Percentiles rank a stretch among this genome's conserved stretches.
phyloP scores from a whole-genome alignment of 106 monocot genomes.

The Dioscorea zingiberensis region DNA sequence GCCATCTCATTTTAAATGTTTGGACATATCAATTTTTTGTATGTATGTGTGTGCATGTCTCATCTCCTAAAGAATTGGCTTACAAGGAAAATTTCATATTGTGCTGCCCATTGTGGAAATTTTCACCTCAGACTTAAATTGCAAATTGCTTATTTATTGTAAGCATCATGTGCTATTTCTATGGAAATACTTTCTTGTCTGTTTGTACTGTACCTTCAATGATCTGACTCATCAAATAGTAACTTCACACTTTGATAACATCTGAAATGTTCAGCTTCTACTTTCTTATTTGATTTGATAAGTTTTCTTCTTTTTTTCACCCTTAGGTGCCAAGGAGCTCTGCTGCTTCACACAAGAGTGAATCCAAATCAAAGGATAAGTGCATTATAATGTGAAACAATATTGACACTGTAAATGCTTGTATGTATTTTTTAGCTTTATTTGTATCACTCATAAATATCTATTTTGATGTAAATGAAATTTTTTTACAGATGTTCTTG shows the following conservation, averaged over 20 bases:
- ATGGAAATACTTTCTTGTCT: background rate
- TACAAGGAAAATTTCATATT: too few species aligned
- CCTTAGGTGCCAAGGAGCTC: slow-evolving; percentile 15
- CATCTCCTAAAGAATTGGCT: too few species aligned
- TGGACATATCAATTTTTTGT: too few species aligned
- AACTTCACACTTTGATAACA: too few species aligned
- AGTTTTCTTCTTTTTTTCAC: background rate
- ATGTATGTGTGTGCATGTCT: too few species aligned
- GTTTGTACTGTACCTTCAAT: background rate
- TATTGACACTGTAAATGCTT: background rate
- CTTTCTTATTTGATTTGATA: background rate
- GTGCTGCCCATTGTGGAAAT: too few species aligned
- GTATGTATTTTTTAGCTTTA: background rate
- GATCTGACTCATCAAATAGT: background rate
- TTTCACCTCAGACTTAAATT: background rate
- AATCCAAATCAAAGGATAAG: slow-evolving; percentile 4
- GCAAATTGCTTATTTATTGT: background rate
- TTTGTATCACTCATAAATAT: background rate
- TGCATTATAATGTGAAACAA: slow-evolving; percentile 2
- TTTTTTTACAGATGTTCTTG: too few species aligned
- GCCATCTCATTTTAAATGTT: too few species aligned
- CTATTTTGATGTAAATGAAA: background rate
- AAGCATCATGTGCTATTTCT: background rate
- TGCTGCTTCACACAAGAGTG: background rate
- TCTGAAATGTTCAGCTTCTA: too few species aligned